These are phyloP conservation scores for Candida krabiensis DNA, from an alignment of 805 yeast genomes.

Conservation along the genomic window DNA sequence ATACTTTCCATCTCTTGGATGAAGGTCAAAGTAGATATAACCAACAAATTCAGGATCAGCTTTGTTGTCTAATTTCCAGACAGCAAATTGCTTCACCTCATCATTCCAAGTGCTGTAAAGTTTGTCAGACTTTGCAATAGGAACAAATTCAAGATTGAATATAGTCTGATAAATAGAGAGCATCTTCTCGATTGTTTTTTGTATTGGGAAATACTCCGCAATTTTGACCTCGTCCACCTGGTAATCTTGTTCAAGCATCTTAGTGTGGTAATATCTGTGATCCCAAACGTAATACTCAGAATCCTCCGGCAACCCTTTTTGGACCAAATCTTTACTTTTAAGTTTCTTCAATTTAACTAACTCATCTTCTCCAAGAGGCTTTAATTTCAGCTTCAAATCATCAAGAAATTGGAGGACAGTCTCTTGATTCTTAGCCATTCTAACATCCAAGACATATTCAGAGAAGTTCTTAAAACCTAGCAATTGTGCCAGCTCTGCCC, in stretches of 20 bases:
- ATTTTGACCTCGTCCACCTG: constrained; percentile 71
- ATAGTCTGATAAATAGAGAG: constrained; percentile 66
- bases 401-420: constrained; percentile 60
- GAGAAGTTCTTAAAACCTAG: constrained; percentile 72
- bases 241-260: constrained; percentile 64
- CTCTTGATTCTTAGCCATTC: constrained; percentile 74
- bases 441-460: constrained; percentile 67
- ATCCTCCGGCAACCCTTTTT: constrained; percentile 41
- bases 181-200: constrained; percentile 67
- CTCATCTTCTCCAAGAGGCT: constrained; percentile 61
- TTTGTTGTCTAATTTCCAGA: constrained; percentile 59
- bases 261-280: constrained; percentile 61
- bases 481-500: constrained; percentile 60
- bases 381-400: constrained; percentile 59
- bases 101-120: constrained; percentile 64
- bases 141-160: constrained; percentile 66
- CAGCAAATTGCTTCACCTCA: constrained; percentile 73
- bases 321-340: constrained; percentile 52
- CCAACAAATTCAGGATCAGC: constrained; percentile 64
- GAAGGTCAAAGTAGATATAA: constrained; percentile 76
- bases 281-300: constrained; percentile 70
- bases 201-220: constrained; percentile 77
- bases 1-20: constrained; percentile 84
- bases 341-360: constrained; percentile 45
- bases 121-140: constrained; percentile 39